Evolutionary conservation across 1,284 basidiomycete species (phyloP), one percentile per base, ranked within the genome.

Genomic region (Pholiota adiposa): DNA sequence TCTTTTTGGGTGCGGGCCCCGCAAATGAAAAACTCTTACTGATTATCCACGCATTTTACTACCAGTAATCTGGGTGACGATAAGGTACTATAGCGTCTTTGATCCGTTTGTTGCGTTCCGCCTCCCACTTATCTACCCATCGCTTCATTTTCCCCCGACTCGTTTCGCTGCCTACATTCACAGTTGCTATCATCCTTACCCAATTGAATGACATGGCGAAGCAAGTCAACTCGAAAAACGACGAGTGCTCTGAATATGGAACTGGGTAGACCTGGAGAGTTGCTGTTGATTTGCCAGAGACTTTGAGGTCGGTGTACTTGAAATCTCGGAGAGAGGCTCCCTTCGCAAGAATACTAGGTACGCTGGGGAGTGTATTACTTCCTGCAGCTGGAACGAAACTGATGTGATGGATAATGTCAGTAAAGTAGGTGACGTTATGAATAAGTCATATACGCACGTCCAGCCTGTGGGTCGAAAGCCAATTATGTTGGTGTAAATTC

Each of bases 181-280:
- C 96, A 0, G 97, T 98, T 4, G 97, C 93, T 65, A 98, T 96
- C 82, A 98, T 96, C 68, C 82, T 89, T 7, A 70, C 84, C 89
- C 86, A 97, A 69, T 86, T 80, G 33, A 94, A 78, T 11, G 89
- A 92, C 70, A 98, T 81, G 3, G 94, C 94, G 70, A 98, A 98
- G 69, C 92, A 97, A 21, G 93, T 98, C 69, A 96, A 80, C 75
- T 97, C 96, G 67, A 92, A 92, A 75, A 97, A 97, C 34, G 92
- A 95, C 52, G 93, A 96, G 72, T 99, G 96, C 72, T 98, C 96
- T 3, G 94, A 97, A 72, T 98, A 98, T 3, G 97, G 97, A 14
- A 98, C 93, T 31, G 94, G 89, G 69, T 89, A 95, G 57, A 97
- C 80, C 76, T 90, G 89, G 57, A 92, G 75, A 38, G 82, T 75